Evolutionary conservation across 73 alveolate species (phyloP).

Genomic region (Tetrahymena thermophila): DNA sequence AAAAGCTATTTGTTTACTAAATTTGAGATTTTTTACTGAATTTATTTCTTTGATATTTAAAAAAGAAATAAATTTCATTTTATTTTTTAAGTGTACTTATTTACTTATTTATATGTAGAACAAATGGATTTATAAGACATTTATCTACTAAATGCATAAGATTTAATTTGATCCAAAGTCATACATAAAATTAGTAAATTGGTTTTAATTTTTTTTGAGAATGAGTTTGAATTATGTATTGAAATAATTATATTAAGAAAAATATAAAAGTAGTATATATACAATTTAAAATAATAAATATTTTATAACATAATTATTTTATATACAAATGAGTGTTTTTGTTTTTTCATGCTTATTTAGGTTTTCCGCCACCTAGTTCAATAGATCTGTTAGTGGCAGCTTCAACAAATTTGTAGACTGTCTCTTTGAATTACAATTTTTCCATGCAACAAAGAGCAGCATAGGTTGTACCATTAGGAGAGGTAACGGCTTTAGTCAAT

Average conservation of each 20-base stretch:
- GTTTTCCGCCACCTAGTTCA: neutral
- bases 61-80: neutral
- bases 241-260: too few species aligned
- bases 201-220: too few species aligned
- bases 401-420: neutral
- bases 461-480: neutral
- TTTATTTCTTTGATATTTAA: too few species aligned
- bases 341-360: neutral
- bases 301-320: too few species aligned
- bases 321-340: neutral
- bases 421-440: neutral
- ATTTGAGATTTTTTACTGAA: neutral
- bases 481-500: neutral
- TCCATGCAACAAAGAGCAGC: conserved; percentile 1
- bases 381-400: neutral
- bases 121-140: neutral
- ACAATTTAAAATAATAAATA: neutral
- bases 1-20: neutral
- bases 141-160: neutral
- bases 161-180: neutral
- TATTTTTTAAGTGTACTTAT: too few species aligned
- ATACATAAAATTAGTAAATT: neutral
- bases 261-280: neutral
- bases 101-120: neutral
- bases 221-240: neutral